These are phyloP conservation scores for Austroboletus novae-zelandiae DNA, from an alignment of 1,284 basidiomycete genomes.

Conservation along the genomic window DNA sequence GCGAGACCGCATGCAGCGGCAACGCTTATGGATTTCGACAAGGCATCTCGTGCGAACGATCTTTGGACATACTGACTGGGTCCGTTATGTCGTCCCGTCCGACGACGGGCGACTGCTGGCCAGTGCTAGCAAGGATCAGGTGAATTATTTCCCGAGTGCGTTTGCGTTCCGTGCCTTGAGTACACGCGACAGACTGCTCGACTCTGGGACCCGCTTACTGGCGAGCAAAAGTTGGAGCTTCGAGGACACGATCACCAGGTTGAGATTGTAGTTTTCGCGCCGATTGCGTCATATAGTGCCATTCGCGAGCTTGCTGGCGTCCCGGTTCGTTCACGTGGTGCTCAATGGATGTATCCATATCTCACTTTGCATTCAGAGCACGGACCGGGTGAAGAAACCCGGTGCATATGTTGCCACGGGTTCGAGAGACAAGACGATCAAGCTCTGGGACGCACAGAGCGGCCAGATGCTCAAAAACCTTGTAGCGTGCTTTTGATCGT, in stretches of 20 bases:
- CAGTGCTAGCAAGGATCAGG: conserved; percentile 85
- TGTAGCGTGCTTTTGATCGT: conserved; percentile 32
- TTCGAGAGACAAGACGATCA: conserved; percentile 85
- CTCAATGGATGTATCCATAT: neutral
- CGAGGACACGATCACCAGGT: conserved; percentile 89
- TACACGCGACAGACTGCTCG: conserved; percentile 63
- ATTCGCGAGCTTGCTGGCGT: conserved; percentile 79
- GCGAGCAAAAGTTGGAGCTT: conserved; percentile 79
- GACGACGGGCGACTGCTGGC: conserved; percentile 75
- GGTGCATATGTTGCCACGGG: conserved; percentile 76
- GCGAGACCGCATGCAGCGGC: neutral
- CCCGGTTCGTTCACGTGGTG: conserved; percentile 41
- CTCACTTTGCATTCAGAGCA: conserved; percentile 36
- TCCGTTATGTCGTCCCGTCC: conserved; percentile 64
- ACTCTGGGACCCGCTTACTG: conserved; percentile 76
- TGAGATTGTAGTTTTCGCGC: conserved; percentile 83
- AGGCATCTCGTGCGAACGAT: conserved; percentile 63
- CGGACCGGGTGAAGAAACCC: conserved; percentile 43
- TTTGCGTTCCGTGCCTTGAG: conserved; percentile 4
- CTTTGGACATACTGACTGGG: conserved; percentile 59
- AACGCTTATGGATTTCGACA: conserved; percentile 14
- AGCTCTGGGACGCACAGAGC: conserved; percentile 79
- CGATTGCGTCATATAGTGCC: conserved; percentile 67
- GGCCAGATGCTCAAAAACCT: conserved; percentile 73
- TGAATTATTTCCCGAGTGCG: conserved; percentile 32